Base-by-base conservation (phyloP, 1,139 yeast species). In the Arxiozyma heterogenica region DNA sequence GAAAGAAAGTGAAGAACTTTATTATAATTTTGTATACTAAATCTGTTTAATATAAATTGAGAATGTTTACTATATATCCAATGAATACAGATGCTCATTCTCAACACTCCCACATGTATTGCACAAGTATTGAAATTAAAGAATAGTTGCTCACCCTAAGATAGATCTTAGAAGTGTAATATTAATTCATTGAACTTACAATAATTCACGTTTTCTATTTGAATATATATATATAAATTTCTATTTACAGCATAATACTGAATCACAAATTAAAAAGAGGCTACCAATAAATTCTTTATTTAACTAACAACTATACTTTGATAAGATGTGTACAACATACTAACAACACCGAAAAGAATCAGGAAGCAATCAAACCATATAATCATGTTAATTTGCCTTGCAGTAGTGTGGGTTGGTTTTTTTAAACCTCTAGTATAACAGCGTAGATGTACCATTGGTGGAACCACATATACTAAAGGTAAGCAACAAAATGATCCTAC, bases 401-500 rank as follows among this genome's bases (percentile, higher is more conserved):
- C 34, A 38, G n/a, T 47, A 15, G 22, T 12, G 3, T 25, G 6
- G 8, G 42, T 34, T 43, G 45, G 4, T 15, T 43, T 22, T 12
- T 25, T 21, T 17, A 46, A 34, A 9, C 49, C 49, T 38, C 20
- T 46, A 3, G 49, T 34, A 22, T 46, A 46, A 46, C 49, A 46
- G 4, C 42, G 49, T 50, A 72, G 74, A 64, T 86, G 93, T 51
- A 86, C 71, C 74, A 86, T 74, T 20, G 94, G 91, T 3, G 94
- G 93, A 65, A 85, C 85, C 80, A 86, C 83, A 71, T 86, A 86
- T 4, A 86, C 93, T 72, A 86, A 76, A 0, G 94, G 94, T 54
- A 86, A 84, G 65, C 94, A 86, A 1, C 91, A 91, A 71, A 85
- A 82, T 54, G 90, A 84, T 1, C 94, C 94, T 51, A 84, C 83